Percentiles rank a stretch among this genome's conserved stretches.
These are phyloP conservation scores for Candida pseudoviswanathii DNA, from an alignment of 1,139 yeast genomes.

Conservation along the genomic window DNA sequence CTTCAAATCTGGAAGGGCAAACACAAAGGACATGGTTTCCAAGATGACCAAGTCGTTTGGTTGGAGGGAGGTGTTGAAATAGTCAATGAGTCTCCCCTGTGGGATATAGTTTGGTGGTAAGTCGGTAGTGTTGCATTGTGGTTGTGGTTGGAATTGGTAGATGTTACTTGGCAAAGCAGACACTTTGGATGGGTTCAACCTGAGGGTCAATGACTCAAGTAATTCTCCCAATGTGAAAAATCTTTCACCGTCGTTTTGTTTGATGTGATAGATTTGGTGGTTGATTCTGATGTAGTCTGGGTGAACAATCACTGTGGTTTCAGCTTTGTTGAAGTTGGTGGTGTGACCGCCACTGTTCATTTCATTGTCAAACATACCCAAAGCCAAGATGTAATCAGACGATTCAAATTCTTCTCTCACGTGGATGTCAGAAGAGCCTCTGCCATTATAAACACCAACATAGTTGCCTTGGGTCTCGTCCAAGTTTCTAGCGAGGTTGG, in stretches of 20 bases:
- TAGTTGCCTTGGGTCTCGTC: slow-evolving; percentile 62
- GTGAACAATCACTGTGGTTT: slow-evolving; percentile 30
- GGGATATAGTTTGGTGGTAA: slow-evolving; percentile 21
- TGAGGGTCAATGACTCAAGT: slow-evolving; percentile 16
- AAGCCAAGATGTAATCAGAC: slow-evolving; percentile 51
- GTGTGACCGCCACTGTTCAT: slow-evolving; percentile 51
- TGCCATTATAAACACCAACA: slow-evolving; percentile 68
- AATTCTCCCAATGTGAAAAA: slow-evolving; percentile 26
- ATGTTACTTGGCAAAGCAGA: slow-evolving; percentile 3
- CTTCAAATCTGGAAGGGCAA: slow-evolving; percentile 63
- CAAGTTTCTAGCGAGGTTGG: slow-evolving; percentile 54
- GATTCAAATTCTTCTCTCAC: slow-evolving; percentile 32
- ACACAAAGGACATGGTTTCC: slow-evolving; percentile 81
- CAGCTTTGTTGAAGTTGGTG: slow-evolving; percentile 23
- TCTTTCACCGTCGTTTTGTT: slow-evolving; percentile 23
- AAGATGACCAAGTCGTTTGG: slow-evolving; percentile 68
- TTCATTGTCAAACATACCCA: slow-evolving; percentile 58
- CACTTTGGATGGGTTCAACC: slow-evolving; percentile 9
- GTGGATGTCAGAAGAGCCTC: slow-evolving; percentile 22
- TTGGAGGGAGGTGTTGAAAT: slow-evolving; percentile 39
- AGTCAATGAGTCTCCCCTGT: slow-evolving; percentile 32
- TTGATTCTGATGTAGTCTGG: slow-evolving; percentile 38
- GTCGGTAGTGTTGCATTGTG: not conserved
- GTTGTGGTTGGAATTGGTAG: slow-evolving; percentile 6
- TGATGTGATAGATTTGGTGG: slow-evolving; percentile 23